These are phyloP conservation scores for Phragmites australis DNA, from an alignment of 176 grass and related monocot species.

Conservation along the genomic window DNA sequence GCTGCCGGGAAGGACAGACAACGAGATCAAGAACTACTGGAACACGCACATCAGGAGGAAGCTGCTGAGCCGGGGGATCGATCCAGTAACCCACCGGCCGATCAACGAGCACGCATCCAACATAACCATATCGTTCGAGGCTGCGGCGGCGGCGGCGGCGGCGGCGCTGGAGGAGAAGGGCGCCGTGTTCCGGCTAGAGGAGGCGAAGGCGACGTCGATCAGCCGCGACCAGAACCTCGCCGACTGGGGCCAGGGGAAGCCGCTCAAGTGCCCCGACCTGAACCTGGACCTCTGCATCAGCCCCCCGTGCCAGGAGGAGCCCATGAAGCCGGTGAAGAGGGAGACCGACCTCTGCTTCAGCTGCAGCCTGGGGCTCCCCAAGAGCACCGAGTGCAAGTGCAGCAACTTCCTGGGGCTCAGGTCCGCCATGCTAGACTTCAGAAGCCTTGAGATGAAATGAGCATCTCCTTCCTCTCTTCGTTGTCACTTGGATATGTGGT, in stretches of 20 bases:
- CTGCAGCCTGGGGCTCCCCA: slow-evolving; percentile 73
- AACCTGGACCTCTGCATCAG: slow-evolving; percentile 95
- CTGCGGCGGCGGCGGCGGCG: neutral
- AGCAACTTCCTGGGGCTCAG: slow-evolving; percentile 64
- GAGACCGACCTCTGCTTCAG: slow-evolving; percentile 70
- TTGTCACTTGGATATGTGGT: slow-evolving; percentile 35
- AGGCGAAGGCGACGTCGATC: slow-evolving; percentile 21
- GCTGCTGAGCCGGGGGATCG: slow-evolving; percentile 70
- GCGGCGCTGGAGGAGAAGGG: slow-evolving; percentile 38
- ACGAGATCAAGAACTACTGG: slow-evolving; percentile 99
- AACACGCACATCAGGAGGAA: slow-evolving; percentile 97
- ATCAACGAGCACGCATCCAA: slow-evolving; percentile 57
- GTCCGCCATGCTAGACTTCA: slow-evolving; percentile 66
- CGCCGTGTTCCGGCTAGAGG: slow-evolving; percentile 35
- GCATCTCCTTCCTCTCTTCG: neutral
- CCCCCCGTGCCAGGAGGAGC: slow-evolving; percentile 60
- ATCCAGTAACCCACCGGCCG: slow-evolving; percentile 72
- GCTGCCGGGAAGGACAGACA: slow-evolving; percentile 87
- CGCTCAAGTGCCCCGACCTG: slow-evolving; percentile 77
- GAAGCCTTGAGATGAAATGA: slow-evolving; percentile 92
- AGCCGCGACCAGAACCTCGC: neutral
- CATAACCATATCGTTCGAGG: slow-evolving; percentile 75
- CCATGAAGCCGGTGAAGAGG: slow-evolving; percentile 58
- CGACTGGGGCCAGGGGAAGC: slow-evolving; percentile 51
- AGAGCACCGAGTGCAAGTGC: slow-evolving; percentile 73